phyloP scores from a whole-genome alignment of 1,284 basidiomycete genomes.

The Austroboletus niveus region DNA sequence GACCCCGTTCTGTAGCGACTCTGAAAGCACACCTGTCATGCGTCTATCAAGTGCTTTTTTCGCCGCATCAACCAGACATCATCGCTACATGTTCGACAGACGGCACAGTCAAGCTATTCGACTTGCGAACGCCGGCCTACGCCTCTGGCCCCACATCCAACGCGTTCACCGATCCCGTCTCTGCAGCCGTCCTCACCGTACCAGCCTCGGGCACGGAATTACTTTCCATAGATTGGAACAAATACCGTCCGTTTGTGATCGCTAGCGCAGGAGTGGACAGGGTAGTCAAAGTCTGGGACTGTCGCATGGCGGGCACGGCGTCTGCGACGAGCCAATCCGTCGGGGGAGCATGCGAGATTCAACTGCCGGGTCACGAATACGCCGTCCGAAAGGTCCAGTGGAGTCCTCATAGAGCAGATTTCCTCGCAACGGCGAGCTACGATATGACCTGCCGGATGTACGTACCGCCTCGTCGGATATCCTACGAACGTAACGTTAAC shows the following conservation, averaged over 20 bases:
- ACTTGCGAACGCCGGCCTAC: constrained; percentile 61
- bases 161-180: constrained; percentile 59
- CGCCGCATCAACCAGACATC: constrained; percentile 83
- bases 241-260: constrained; percentile 78
- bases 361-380: constrained; percentile 77
- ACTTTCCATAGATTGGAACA: constrained; percentile 89
- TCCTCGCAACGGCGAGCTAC: constrained; percentile 85
- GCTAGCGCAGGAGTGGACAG: constrained; percentile 85
- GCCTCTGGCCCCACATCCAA: constrained; percentile 45
- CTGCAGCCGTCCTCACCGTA: constrained; percentile 65
- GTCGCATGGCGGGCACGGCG: constrained; percentile 68
- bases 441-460: constrained; percentile 96
- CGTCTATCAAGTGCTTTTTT: constrained; percentile 89
- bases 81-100: constrained; percentile 85
- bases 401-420: constrained; percentile 71
- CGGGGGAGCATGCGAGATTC: constrained; percentile 66
- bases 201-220: constrained; percentile 72
- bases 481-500: background rate
- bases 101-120: constrained; percentile 79
- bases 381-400: constrained; percentile 80
- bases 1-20: constrained; percentile 74
- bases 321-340: constrained; percentile 47
- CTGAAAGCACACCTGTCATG: constrained; percentile 82
- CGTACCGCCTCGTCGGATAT: constrained; percentile 32
- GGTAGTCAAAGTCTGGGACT: constrained; percentile 80